Evolutionary conservation across 345 rosid species (phyloP).

Genomic region (Turnera subulata): DNA sequence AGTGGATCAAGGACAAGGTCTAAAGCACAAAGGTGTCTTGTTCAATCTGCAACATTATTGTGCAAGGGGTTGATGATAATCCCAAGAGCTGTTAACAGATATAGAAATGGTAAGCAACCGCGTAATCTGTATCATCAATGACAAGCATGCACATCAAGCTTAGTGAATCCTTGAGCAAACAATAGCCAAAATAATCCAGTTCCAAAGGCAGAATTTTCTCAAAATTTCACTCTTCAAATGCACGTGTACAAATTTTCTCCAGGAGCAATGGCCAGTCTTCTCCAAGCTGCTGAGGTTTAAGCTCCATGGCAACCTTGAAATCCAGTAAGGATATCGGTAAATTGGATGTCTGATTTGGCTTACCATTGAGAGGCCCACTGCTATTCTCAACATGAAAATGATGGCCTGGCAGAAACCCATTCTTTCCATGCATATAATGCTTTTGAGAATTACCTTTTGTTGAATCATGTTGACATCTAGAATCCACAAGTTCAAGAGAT

Average conservation of each 20-base stretch:
- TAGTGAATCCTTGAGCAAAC: too few species aligned
- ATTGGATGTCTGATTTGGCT: slow-evolving; percentile 20
- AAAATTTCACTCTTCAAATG: slow-evolving; percentile 23
- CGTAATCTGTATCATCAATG: background rate
- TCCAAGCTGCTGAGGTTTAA: slow-evolving; percentile 46
- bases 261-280: slow-evolving; percentile 47
- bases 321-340: slow-evolving; percentile 28
- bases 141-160: too few species aligned
- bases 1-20: too few species aligned
- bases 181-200: too few species aligned
- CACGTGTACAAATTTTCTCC: slow-evolving; percentile 35
- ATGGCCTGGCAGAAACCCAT: slow-evolving; percentile 27
- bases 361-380: slow-evolving; percentile 9
- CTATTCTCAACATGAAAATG: slow-evolving; percentile 15
- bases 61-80: too few species aligned
- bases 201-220: too few species aligned
- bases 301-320: slow-evolving; percentile 41
- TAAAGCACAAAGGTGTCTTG: too few species aligned
- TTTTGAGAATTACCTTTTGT: slow-evolving; percentile 12
- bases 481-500: slow-evolving; percentile 33
- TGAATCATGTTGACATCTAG: slow-evolving; percentile 22
- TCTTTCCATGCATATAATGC: slow-evolving; percentile 24
- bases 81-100: slow-evolving; percentile 10
- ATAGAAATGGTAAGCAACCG: slow-evolving; percentile 3
- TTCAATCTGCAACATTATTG: too few species aligned